A percentile compares a stretch with the other conserved stretches of the same genome.
Evolutionary conservation across 306 rosid species (phyloP).

Genomic region (Vigna trinervia): DNA sequence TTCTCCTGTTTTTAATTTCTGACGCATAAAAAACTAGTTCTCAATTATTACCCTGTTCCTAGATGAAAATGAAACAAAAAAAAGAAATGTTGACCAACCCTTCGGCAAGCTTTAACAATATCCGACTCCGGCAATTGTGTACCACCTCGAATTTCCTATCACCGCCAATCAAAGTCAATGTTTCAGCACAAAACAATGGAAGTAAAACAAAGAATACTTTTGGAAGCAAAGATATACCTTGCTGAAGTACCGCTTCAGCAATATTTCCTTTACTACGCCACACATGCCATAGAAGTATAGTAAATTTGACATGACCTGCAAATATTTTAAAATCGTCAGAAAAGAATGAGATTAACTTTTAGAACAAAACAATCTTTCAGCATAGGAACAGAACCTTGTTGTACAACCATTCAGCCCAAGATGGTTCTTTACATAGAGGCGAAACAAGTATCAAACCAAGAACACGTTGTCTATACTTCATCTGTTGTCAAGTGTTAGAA

Average conservation of each 20-base stretch:
- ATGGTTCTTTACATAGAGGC: conserved; percentile 86
- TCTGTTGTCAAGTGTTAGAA: conserved; percentile 61
- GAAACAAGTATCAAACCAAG: conserved; percentile 94
- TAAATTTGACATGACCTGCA: conserved; percentile 85
- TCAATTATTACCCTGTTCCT: conserved; percentile 11
- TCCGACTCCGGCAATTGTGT: conserved; percentile 73
- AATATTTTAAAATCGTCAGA: conserved; percentile 33
- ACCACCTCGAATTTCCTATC: conserved; percentile 82
- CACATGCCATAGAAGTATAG: conserved; percentile 95
- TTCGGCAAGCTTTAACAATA: conserved; percentile 86
- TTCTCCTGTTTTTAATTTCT: too few species aligned
- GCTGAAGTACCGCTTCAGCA: conserved; percentile 92
- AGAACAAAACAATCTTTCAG: conserved; percentile 28
- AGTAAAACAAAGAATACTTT: conserved; percentile 34
- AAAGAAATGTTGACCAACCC: conserved; percentile 61
- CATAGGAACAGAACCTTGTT: conserved; percentile 72
- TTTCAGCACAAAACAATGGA: conserved; percentile 32
- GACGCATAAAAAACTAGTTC: neutral
- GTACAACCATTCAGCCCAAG: conserved; percentile 95
- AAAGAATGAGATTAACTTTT: conserved; percentile 25
- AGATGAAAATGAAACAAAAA: neutral
- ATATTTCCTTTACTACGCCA: conserved; percentile 83
- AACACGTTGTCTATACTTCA: conserved; percentile 82
- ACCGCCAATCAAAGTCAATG: conserved; percentile 43
- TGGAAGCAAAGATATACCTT: conserved; percentile 62